Evolutionary conservation across 345 rosid genomes (phyloP).

Genomic region (Populus nigra): DNA sequence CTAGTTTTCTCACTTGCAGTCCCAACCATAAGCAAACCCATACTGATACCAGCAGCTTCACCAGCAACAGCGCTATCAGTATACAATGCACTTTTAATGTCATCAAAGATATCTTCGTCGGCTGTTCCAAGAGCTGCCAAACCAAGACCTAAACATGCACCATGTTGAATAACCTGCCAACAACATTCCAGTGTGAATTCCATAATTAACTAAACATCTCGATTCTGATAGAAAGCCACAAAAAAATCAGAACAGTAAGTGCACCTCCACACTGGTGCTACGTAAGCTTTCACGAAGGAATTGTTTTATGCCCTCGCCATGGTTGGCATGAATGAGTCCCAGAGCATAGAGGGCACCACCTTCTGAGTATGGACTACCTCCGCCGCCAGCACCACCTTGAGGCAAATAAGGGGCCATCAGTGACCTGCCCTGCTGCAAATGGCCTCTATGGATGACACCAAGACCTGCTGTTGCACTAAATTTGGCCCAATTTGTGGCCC

Average conservation of each 20-base stretch:
- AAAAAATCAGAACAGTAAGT: constrained; percentile 15
- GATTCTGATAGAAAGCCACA: not conserved
- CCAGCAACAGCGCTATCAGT: constrained; percentile 98
- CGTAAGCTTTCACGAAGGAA: constrained; percentile 93
- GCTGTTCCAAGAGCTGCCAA: constrained; percentile 99
- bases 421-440: constrained; percentile 94
- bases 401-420: constrained; percentile 98
- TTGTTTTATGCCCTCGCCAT: constrained; percentile 97
- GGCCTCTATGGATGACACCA: constrained; percentile 98
- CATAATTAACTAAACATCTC: not conserved
- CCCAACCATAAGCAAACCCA: constrained; percentile 99
- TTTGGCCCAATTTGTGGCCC: constrained; percentile 99
- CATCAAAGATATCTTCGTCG: constrained; percentile 91
- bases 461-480: constrained; percentile 99
- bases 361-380: constrained; percentile 97
- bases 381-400: constrained; percentile 93
- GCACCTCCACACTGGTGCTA: constrained; percentile 85
- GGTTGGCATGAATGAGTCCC: constrained; percentile 98
- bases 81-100: constrained; percentile 77
- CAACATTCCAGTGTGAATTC: constrained; percentile 3
- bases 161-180: constrained; percentile 96
- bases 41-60: constrained; percentile 99
- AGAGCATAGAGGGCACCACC: constrained; percentile 98
- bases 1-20: constrained; percentile 95
- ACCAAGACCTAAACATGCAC: constrained; percentile 99